Evolutionary conservation across 352 stramenopile species (phyloP).

Genomic region (Pythium sp.): DNA sequence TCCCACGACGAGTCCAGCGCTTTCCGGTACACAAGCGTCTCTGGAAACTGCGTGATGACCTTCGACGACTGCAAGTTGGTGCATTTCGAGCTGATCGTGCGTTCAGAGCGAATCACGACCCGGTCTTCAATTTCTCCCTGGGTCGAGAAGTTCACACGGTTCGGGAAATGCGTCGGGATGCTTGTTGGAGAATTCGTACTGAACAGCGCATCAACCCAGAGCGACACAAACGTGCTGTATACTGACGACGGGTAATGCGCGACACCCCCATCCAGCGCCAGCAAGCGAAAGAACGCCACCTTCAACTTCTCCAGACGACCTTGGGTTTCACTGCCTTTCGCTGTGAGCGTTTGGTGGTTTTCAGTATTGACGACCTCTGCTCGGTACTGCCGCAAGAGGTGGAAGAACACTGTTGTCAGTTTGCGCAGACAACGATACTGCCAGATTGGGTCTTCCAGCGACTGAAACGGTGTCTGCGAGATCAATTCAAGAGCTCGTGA

Average conservation of each 20-base stretch:
- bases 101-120: constrained; percentile 62
- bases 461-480: constrained; percentile 50
- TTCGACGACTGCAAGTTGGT: constrained; percentile 77
- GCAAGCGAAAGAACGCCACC: constrained; percentile 45
- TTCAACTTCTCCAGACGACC: constrained; percentile 44
- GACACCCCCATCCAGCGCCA: constrained; percentile 55
- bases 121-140: constrained; percentile 27
- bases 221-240: constrained; percentile 55
- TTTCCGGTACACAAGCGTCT: constrained; percentile 67
- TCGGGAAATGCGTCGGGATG: constrained; percentile 73
- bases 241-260: constrained; percentile 69
- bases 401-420: constrained; percentile 53
- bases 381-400: constrained; percentile 49
- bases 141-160: constrained; percentile 25
- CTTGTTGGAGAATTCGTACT: constrained; percentile 58
- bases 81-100: constrained; percentile 81
- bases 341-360: background rate
- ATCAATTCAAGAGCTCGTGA: constrained; percentile 50
- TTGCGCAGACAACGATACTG: constrained; percentile 74
- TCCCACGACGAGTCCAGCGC: constrained; percentile 69
- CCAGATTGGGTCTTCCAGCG: constrained; percentile 69
- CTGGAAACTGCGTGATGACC: constrained; percentile 59
- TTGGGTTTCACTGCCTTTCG: constrained; percentile 2
- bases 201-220: constrained; percentile 69
- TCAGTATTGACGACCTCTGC: constrained; percentile 27